Percentiles rank a stretch among this genome's conserved stretches.
Evolutionary conservation across 2,329 filamentous ascomycete species (phyloP).

Genomic region (Orbilia ellipsospora): DNA sequence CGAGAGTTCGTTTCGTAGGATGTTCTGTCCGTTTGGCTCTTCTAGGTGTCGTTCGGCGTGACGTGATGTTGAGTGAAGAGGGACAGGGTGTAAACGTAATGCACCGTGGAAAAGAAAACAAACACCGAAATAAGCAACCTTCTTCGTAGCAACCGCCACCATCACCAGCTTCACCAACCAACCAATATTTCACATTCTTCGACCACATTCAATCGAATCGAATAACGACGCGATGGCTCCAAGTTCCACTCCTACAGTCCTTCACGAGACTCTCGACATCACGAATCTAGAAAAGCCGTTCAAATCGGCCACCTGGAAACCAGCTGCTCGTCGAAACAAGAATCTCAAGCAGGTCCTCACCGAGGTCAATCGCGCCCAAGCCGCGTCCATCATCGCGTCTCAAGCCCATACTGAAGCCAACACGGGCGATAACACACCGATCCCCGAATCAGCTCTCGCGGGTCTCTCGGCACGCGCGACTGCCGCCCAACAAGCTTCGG

Average conservation of each 20-base stretch:
- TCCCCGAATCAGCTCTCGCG: constrained; percentile 49
- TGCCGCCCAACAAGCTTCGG: constrained; percentile 71
- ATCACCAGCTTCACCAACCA: constrained; percentile 3
- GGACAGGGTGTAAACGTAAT: background rate
- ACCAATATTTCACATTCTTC: background rate
- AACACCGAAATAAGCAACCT: constrained; percentile 28
- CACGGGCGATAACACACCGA: constrained; percentile 60
- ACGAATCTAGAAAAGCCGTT: constrained; percentile 87
- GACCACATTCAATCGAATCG: background rate
- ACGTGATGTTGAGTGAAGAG: background rate
- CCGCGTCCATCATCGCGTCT: constrained; percentile 70
- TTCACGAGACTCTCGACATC: constrained; percentile 92
- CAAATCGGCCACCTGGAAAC: constrained; percentile 89
- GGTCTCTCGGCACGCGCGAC: constrained; percentile 60
- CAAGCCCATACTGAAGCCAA: constrained; percentile 47
- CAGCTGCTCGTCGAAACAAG: constrained; percentile 96
- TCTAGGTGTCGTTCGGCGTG: too few species aligned
- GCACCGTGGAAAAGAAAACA: background rate
- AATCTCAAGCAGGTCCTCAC: constrained; percentile 96
- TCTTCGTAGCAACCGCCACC: constrained; percentile 47
- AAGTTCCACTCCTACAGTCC: constrained; percentile 59
- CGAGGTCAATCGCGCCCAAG: constrained; percentile 87
- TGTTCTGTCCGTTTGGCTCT: background rate
- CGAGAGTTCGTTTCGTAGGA: background rate
- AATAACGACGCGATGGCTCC: constrained; percentile 31